These are phyloP conservation scores for Guyanaporus albipodus DNA, from an alignment of 768 basidiomycete genomes.

Conservation along the genomic window DNA sequence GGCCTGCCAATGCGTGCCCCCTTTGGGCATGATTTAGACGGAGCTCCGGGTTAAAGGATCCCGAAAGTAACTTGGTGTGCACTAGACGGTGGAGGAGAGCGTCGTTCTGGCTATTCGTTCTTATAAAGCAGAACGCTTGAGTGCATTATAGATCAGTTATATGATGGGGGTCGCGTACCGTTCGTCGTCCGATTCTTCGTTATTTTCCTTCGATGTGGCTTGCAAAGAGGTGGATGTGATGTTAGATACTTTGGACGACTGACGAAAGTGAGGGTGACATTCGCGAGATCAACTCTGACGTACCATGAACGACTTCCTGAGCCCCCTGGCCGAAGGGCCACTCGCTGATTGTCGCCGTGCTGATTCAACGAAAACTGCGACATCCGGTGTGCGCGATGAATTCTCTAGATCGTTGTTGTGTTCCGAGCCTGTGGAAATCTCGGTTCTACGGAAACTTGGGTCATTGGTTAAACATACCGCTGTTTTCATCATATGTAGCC, in stretches of 20 bases:
- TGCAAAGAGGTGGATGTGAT: constrained; percentile 34
- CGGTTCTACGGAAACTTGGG: neutral
- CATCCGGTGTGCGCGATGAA: constrained; percentile 36
- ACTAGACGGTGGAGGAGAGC: constrained; percentile 72
- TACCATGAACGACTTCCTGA: constrained; percentile 77
- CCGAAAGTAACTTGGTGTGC: constrained; percentile 76
- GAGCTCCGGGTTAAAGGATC: constrained; percentile 61
- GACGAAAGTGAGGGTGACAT: constrained; percentile 2
- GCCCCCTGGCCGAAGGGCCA: constrained; percentile 33
- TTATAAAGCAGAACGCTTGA: constrained; percentile 26
- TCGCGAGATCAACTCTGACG: neutral
- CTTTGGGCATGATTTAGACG: constrained; percentile 62
- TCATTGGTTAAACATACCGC: constrained; percentile 12
- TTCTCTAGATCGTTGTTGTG: constrained; percentile 38
- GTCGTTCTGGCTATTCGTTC: constrained; percentile 75
- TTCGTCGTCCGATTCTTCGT: constrained; percentile 53
- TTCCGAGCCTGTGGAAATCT: constrained; percentile 33
- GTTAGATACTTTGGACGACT: constrained; percentile 79
- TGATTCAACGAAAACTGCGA: constrained; percentile 56
- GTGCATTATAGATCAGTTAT: neutral
- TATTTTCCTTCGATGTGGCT: constrained; percentile 12
- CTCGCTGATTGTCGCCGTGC: constrained; percentile 20
- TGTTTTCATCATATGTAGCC: constrained; percentile 17
- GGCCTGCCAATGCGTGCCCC: constrained; percentile 72
- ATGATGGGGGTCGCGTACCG: constrained; percentile 33